phyloP scores from a whole-genome alignment of 768 basidiomycete genomes.

The Scleroderma citrinum region DNA sequence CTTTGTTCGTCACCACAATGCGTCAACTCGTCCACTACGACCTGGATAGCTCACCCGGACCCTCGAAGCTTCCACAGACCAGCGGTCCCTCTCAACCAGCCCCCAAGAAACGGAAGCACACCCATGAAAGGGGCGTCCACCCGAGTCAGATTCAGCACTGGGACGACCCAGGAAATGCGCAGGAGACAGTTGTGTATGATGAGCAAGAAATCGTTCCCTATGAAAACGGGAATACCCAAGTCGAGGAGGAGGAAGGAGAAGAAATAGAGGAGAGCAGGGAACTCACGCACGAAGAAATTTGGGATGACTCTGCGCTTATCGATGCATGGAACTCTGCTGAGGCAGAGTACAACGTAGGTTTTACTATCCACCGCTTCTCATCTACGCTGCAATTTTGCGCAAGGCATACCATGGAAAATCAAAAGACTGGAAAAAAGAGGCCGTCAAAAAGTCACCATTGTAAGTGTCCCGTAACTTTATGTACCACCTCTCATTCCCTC shows the following conservation, averaged over 20 bases:
- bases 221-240: constrained; percentile 20
- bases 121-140: constrained; percentile 10
- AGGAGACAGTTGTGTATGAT: constrained; percentile 27
- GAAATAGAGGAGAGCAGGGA: constrained; percentile 49
- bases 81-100: constrained; percentile 26
- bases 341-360: constrained; percentile 67
- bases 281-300: constrained; percentile 69
- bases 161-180: constrained; percentile 33
- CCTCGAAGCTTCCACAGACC: constrained; percentile 2
- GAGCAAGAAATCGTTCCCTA: constrained; percentile 12
- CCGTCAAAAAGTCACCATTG: constrained; percentile 68
- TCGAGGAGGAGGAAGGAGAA: constrained; percentile 29
- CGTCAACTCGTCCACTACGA: constrained; percentile 27
- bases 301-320: constrained; percentile 82
- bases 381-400: neutral
- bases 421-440: constrained; percentile 65
- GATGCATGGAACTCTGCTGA: constrained; percentile 81
- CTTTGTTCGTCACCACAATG: constrained; percentile 11
- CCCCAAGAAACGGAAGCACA: constrained; percentile 47
- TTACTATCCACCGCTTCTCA: neutral
- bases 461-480: constrained; percentile 30
- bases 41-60: constrained; percentile 14
- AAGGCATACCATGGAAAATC: constrained; percentile 63
- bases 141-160: constrained; percentile 34
- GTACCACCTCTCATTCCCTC: neutral